Conservation (phyloP, 352 stramenopile species). For the Phytophthora palmivora region DNA sequence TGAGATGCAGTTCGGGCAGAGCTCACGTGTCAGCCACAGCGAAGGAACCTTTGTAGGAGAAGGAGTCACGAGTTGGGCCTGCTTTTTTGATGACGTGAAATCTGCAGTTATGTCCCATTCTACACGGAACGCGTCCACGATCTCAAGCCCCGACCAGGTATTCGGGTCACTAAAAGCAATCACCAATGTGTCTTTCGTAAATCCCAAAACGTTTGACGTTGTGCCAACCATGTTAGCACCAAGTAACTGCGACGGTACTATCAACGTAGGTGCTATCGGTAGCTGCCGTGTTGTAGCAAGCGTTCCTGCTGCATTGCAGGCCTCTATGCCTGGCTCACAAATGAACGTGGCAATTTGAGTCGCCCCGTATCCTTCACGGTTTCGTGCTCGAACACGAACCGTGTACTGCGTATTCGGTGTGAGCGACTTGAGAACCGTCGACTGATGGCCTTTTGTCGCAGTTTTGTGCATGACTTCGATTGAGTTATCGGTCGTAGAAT, state of each 20-base stretch:
- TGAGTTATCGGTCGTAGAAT: constrained; percentile 56
- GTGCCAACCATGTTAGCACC: constrained; percentile 24
- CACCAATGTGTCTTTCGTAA: constrained; percentile 66
- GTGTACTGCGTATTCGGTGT: constrained; percentile 71
- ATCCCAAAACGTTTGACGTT: constrained; percentile 60
- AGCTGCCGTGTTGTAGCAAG: constrained; percentile 64
- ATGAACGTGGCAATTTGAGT: constrained; percentile 76
- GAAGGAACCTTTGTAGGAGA: constrained; percentile 40
- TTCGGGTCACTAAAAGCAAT: constrained; percentile 74
- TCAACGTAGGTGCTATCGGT: constrained; percentile 50
- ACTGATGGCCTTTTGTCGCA: not conserved
- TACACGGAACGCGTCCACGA: constrained; percentile 88
- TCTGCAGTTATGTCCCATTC: constrained; percentile 88
- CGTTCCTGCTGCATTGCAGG: constrained; percentile 55
- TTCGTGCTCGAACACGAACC: constrained; percentile 85
- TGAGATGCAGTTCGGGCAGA: constrained; percentile 66
- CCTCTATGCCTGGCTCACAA: constrained; percentile 87
- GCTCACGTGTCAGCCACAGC: constrained; percentile 36
- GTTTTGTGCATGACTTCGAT: constrained; percentile 30
- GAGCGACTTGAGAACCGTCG: constrained; percentile 40
- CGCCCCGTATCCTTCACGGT: constrained; percentile 81
- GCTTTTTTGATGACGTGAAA: constrained; percentile 59
- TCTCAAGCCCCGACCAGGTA: constrained; percentile 76
- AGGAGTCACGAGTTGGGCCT: constrained; percentile 47
- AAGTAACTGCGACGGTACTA: constrained; percentile 60